Base-by-base conservation (phyloP, 148 eudicot species). In the Talinum fruticosum region DNA sequence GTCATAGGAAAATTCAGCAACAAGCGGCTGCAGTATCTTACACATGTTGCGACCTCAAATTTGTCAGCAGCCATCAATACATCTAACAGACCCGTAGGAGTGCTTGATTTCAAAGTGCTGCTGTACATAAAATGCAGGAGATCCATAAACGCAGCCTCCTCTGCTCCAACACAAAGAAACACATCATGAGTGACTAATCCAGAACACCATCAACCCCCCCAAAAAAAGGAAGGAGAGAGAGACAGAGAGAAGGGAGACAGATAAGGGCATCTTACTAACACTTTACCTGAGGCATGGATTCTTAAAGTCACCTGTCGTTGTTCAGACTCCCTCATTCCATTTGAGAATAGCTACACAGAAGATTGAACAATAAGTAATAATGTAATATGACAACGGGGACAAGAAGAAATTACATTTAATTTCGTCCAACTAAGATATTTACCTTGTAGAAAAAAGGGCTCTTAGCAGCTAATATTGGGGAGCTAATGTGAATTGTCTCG, bases 381-480 rank as follows among this genome's bases (percentile, higher is more conserved):
- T 26, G 68, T 32, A 38, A 37, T 41, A 41, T 41, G 47, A 41
- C 47, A 41, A 41, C 24, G 4, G 24, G 29, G 67, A 6, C 41
- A 66, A 21, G 29, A 7, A 61, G 38, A 47, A 18, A 16, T 2
- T n/a, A 38, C 8, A 28, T 62, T 28, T 1, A 37, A 14, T 4
- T n/a, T 24, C 44, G 51, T 47, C 35, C 45, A 38, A 21, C 21
- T n/a, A 33, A 69, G 70, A 69, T 45, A 19, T 28, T 53, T 66
- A 92, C 97, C 90, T 91, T 91, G 54, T 89, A 93, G 62, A 93
- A 93, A 73, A 87, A 93, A n/a, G 90, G 90, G 81, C 95, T 90
- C 84, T 86, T 88, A 78, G 92, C 97, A 44, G 97, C 97, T 81
- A 93, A 79, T 71, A 93, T 89, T 36, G 95, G 91, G 69, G 95